phyloP scores from a whole-genome alignment of 805 yeast species.

The Candida qinlingensis region DNA sequence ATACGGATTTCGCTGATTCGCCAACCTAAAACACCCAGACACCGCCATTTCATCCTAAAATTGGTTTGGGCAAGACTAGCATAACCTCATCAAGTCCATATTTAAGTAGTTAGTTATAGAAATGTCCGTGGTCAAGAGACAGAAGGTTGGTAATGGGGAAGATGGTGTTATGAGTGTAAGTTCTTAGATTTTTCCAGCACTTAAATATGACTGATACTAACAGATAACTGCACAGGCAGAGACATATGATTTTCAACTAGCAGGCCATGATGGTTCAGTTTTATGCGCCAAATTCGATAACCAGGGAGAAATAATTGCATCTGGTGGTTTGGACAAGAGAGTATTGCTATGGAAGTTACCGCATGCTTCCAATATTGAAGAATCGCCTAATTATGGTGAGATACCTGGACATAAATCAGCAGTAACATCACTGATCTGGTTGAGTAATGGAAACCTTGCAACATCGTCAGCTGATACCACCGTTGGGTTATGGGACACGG shows the following conservation, averaged over 20 bases:
- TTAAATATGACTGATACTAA: conserved; percentile 2
- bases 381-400: conserved; percentile 37
- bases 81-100: not conserved
- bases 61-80: not conserved
- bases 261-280: conserved; percentile 52
- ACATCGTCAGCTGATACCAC: conserved; percentile 60
- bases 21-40: conserved; percentile 13
- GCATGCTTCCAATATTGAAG: conserved; percentile 11
- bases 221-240: conserved; percentile 9
- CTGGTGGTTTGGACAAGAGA: conserved; percentile 57
- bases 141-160: conserved; percentile 14
- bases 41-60: conserved; percentile 3
- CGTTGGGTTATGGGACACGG: conserved; percentile 56
- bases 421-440: conserved; percentile 56
- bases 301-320: conserved; percentile 48
- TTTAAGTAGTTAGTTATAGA: not conserved
- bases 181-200: conserved; percentile 15
- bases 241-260: conserved; percentile 30
- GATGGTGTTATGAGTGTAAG: not conserved
- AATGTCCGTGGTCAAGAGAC: conserved; percentile 34
- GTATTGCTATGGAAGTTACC: conserved; percentile 29
- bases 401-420: conserved; percentile 59
- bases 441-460: conserved; percentile 37
- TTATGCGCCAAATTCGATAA: conserved; percentile 46
- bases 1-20: conserved; percentile 13